Base-by-base conservation (phyloP, 208 protist species). In the Leishmania arabica region DNA sequence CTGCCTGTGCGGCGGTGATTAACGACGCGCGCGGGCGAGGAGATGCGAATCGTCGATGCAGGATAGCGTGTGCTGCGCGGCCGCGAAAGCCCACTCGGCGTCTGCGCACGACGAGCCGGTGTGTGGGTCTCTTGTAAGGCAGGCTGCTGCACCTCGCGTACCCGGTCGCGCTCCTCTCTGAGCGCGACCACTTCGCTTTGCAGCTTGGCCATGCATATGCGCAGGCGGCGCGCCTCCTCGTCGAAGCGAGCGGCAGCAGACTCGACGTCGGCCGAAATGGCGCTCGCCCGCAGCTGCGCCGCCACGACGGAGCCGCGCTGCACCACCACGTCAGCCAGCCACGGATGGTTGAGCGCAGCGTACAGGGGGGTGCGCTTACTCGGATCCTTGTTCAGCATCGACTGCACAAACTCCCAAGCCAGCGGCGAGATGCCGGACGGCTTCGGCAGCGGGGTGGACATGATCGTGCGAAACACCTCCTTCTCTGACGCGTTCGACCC, bases 381-480 rank as follows among this genome's bases (percentile, higher is more conserved):
- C 21, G 97, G 98, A 79, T 98, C 92, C 65, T 97, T 95, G 80
- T 97, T 95, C 17, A 99, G 88, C 49, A 99, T 88, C 58, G 83
- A 83, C 84, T 95, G 81, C 45, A 97, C 82, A 86, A 97, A 96
- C 77, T 95, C 89, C 53, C 94, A 86, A 19, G 94, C 95, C 3
- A 85, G 64, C 1, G 88, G 66, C 0, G 90, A 93, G 80, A 98
- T 95, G 73, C 85, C 88, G 0, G 79, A 69, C 15, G 97, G 96
- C 66, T 90, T 88, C 70, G 91, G 92, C 70, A 98, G 90, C 17
- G 91, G 92, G 1, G 91, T 92, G 78, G 95, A 90, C 89, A 95
- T 94, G 79, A 99, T 98, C 62, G 88, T 93, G 24, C 88, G 87
- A 84, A 98, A 98, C n/a, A 99, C 94, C 62, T 96, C 93, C 92